Evolutionary conservation across 1,284 basidiomycete genomes (phyloP).

Genomic region (Volvariella surrecta): DNA sequence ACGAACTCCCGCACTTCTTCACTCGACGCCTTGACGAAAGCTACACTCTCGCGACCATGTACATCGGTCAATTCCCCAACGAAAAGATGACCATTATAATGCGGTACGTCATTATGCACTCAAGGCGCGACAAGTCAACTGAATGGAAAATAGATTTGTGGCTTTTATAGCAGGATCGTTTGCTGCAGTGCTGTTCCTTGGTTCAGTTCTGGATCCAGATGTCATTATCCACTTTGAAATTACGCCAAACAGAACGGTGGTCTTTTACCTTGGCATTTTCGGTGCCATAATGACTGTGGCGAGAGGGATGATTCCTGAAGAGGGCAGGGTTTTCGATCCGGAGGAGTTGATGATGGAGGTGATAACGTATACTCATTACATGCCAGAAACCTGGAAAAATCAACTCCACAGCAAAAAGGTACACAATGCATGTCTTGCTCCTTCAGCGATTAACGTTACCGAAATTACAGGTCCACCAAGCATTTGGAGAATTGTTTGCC

Average conservation of each 20-base stretch:
- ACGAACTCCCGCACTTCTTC: conserved; percentile 94
- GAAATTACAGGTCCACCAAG: conserved; percentile 64
- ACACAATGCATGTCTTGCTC: conserved; percentile 11
- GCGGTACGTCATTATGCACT: conserved; percentile 44
- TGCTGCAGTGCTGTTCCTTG: conserved; percentile 86
- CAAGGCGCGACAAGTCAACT: conserved; percentile 3
- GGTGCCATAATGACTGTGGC: conserved; percentile 84
- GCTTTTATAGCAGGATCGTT: conserved; percentile 96
- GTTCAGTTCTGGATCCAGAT: conserved; percentile 88
- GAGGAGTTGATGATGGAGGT: conserved; percentile 89
- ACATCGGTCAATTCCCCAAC: conserved; percentile 97
- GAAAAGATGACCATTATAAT: conserved; percentile 85
- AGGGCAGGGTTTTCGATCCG: conserved; percentile 89
- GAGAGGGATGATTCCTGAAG: conserved; percentile 93
- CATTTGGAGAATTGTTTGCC: conserved; percentile 84
- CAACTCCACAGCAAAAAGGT: conserved; percentile 86
- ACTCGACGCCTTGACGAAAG: conserved; percentile 79
- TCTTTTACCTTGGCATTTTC: conserved; percentile 91
- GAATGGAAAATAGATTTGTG: conserved; percentile 66
- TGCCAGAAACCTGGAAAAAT: conserved; percentile 87
- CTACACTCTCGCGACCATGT: conserved; percentile 86
- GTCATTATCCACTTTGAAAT: conserved; percentile 93
- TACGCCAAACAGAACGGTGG: conserved; percentile 83
- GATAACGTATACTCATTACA: conserved; percentile 90
- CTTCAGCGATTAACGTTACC: conserved; percentile 4